These are phyloP conservation scores for Parastagonospora avenae DNA, from an alignment of 2,329 filamentous ascomycete genomes.

Conservation along the genomic window DNA sequence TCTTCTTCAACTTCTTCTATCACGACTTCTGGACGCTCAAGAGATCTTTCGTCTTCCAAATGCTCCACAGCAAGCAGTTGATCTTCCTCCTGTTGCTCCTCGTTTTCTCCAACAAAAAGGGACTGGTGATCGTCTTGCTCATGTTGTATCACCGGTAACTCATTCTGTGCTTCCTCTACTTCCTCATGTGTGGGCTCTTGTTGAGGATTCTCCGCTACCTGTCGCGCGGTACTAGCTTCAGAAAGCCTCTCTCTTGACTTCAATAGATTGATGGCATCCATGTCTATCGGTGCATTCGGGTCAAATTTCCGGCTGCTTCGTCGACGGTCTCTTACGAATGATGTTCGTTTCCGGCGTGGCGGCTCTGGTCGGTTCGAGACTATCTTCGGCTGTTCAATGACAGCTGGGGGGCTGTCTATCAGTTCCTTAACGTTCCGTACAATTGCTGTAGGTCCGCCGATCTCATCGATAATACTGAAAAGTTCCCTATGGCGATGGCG, in stretches of 20 bases:
- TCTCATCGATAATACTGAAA: conserved; percentile 45
- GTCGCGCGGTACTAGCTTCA: conserved; percentile 8
- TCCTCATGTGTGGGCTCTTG: conserved; percentile 5
- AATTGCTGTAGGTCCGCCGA: conserved; percentile 53
- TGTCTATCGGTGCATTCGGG: conserved; percentile 30
- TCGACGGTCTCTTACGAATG: conserved; percentile 31
- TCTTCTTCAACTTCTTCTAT: conserved; percentile 4
- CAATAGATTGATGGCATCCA: conserved; percentile 23
- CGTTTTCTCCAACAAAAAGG: conserved; percentile 5
- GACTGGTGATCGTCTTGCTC: conserved; percentile 13
- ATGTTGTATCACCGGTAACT: conserved; percentile 3
- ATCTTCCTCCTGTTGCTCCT: conserved; percentile 1
- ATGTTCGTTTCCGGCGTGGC: conserved; percentile 32
- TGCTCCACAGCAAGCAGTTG: neutral
- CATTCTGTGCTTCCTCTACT: conserved; percentile 6
- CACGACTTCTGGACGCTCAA: neutral
- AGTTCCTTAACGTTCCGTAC: conserved; percentile 33
- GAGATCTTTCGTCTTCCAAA: neutral
- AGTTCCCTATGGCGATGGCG: conserved; percentile 54
- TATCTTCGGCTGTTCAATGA: conserved; percentile 4
- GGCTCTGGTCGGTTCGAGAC: conserved; percentile 12
- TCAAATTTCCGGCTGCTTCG: conserved; percentile 39
- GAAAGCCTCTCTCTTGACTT: conserved; percentile 26
- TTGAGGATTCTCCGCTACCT: conserved; percentile 8
- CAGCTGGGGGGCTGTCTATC: conserved; percentile 17